Conservation (phyloP, 352 stramenopile species). For the Phytophthora crassamura region DNA sequence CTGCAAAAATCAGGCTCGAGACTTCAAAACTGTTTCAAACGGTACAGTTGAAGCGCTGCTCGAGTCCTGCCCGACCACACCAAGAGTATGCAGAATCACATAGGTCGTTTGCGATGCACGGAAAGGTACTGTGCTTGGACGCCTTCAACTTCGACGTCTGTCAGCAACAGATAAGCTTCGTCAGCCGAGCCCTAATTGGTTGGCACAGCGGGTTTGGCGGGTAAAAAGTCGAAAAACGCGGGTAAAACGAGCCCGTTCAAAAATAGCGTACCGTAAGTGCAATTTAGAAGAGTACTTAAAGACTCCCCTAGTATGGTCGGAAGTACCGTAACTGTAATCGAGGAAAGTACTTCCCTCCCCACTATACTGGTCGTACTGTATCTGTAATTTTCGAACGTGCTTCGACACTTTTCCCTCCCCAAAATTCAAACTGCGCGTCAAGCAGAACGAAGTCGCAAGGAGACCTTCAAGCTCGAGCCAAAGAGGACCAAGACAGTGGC, state of each 20-base stretch:
- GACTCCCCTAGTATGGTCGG: too few species aligned
- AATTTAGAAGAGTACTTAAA: not conserved
- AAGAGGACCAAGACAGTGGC: not conserved
- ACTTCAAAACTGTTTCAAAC: constrained; percentile 72
- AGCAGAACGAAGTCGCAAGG: constrained; percentile 56
- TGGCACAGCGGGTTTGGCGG: constrained; percentile 21
- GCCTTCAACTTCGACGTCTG: too few species aligned
- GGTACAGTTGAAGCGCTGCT: constrained; percentile 77
- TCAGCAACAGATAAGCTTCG: too few species aligned
- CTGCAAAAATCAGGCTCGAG: constrained; percentile 68
- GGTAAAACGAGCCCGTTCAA: constrained; percentile 20
- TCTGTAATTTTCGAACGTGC: too few species aligned
- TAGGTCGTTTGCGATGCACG: constrained; percentile 63
- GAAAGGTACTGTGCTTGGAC: constrained; percentile 15
- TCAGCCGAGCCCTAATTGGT: not conserved
- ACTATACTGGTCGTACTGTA: too few species aligned
- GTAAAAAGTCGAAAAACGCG: constrained; percentile 28
- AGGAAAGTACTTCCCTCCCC: too few species aligned
- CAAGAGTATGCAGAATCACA: constrained; percentile 75
- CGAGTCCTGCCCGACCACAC: constrained; percentile 43
- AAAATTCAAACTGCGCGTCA: constrained; percentile 52
- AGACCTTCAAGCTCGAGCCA: constrained; percentile 38
- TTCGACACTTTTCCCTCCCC: constrained; percentile 20
- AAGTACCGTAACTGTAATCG: too few species aligned
- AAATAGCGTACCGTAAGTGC: not conserved